These are phyloP conservation scores for Furcasterigmium sp. DNA, from an alignment of 2,329 filamentous ascomycete species.

Conservation along the genomic window DNA sequence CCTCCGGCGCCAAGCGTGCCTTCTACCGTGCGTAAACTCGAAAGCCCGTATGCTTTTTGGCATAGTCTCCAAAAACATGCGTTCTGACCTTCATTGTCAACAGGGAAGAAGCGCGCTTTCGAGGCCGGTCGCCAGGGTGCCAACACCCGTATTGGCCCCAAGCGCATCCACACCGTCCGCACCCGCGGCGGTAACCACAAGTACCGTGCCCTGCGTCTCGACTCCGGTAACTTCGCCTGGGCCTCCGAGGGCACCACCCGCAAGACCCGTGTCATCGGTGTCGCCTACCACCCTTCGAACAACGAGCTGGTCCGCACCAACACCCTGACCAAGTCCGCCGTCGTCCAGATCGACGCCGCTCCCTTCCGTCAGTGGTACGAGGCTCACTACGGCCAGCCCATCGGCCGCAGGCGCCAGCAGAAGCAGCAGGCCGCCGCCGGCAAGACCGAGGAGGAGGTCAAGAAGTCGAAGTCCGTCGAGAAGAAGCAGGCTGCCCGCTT, in stretches of 20 bases:
- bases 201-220: constrained; percentile 98
- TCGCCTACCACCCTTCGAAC: constrained; percentile 99
- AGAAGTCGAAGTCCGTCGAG: constrained; percentile 95
- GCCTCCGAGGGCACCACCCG: constrained; percentile 95
- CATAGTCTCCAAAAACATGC: constrained; percentile 41
- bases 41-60: constrained; percentile 59
- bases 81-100: constrained; percentile 63
- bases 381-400: constrained; percentile 90
- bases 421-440: constrained; percentile 59
- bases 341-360: constrained; percentile 97
- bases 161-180: constrained; percentile 95
- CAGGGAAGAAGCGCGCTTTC: constrained; percentile 96
- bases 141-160: constrained; percentile 97
- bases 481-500: constrained; percentile 92
- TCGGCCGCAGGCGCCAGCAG: constrained; percentile 89
- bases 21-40: constrained; percentile 75
- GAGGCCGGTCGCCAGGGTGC: constrained; percentile 99
- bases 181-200: constrained; percentile 99
- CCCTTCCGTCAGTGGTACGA: constrained; percentile 99
- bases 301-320: constrained; percentile 99
- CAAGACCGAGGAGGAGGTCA: constrained; percentile 59
- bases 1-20: constrained; percentile 95
- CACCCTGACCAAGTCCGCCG: constrained; percentile 98
- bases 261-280: constrained; percentile 98
- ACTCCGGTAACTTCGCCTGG: constrained; percentile 99